A percentile compares a stretch with the other conserved stretches of the same genome.
Conservation (phyloP, 805 yeast species). For the Isabelozyma rhagii region DNA sequence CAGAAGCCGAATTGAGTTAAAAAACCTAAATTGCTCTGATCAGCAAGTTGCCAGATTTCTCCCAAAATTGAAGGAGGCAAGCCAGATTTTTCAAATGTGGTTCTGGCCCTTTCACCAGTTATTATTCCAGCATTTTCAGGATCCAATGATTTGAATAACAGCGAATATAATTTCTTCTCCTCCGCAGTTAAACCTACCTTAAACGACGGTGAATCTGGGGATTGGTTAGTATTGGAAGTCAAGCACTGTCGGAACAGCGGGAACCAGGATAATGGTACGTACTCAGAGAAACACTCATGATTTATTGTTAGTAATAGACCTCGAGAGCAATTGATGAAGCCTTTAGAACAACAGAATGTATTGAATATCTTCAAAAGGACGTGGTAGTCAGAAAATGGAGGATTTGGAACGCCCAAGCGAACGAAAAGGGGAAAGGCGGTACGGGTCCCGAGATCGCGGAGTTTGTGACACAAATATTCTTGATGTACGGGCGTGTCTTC, state of each 20-base stretch:
- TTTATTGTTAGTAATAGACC: not conserved
- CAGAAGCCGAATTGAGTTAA: slow-evolving; percentile 78
- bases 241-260: not conserved
- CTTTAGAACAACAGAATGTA: not conserved
- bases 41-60: slow-evolving; percentile 94
- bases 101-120: slow-evolving; percentile 83
- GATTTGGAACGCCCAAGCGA: not conserved
- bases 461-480: not conserved
- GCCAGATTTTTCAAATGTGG: slow-evolving; percentile 82
- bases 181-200: slow-evolving; percentile 60
- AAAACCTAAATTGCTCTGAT: slow-evolving; percentile 81
- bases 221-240: slow-evolving; percentile 5
- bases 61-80: slow-evolving; percentile 75
- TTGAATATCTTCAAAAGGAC: not conserved
- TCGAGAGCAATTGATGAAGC: slow-evolving; percentile 2
- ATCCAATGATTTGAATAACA: slow-evolving; percentile 76
- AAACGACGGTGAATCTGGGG: slow-evolving; percentile 30
- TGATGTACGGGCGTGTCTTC: not conserved
- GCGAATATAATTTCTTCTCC: slow-evolving; percentile 72
- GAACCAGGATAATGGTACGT: slow-evolving; percentile 9
- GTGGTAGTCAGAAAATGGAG: no score
- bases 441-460: not conserved
- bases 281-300: slow-evolving; percentile 26
- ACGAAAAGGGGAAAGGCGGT: not conserved
- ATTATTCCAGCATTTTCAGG: slow-evolving; percentile 74